phyloP scores from a whole-genome alignment of 441 rosid species.

The Jatropha multifida region DNA sequence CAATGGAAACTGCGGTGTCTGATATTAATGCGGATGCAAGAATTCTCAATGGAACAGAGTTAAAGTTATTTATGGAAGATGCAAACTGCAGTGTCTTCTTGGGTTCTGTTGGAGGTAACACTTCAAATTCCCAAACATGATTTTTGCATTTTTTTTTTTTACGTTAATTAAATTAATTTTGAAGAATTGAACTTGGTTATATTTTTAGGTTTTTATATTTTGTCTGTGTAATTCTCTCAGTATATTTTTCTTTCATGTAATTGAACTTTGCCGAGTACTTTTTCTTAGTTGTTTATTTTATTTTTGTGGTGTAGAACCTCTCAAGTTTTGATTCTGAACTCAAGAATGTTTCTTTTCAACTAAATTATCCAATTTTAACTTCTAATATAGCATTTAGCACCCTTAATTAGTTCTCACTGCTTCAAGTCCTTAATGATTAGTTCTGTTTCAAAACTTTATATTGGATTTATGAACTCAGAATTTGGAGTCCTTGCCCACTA shows the following conservation, averaged over 20 bases:
- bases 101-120: slow-evolving; percentile 66
- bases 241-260: not conserved
- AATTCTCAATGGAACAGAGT: slow-evolving; percentile 54
- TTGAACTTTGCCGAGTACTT: not conserved
- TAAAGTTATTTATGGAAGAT: slow-evolving; percentile 48
- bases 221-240: not conserved
- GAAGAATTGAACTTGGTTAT: not conserved
- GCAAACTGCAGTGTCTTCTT: slow-evolving; percentile 61
- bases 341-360: not conserved
- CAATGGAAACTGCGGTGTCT: slow-evolving; percentile 61
- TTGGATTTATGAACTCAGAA: not conserved
- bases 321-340: not conserved
- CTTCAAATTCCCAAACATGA: not conserved
- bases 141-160: not conserved
- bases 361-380: not conserved
- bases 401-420: not conserved
- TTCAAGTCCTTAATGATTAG: not conserved
- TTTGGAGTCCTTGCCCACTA: slow-evolving; percentile 1
- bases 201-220: not conserved
- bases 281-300: not conserved
- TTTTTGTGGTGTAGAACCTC: not conserved
- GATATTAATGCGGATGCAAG: slow-evolving; percentile 60
- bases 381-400: not conserved
- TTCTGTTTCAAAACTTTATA: not conserved
- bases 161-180: not conserved